Evolutionary conservation across 371 early-diverging fungal genomes (phyloP), one percentile per base, ranked within the genome.

Genomic region (Mortierella sp.): DNA sequence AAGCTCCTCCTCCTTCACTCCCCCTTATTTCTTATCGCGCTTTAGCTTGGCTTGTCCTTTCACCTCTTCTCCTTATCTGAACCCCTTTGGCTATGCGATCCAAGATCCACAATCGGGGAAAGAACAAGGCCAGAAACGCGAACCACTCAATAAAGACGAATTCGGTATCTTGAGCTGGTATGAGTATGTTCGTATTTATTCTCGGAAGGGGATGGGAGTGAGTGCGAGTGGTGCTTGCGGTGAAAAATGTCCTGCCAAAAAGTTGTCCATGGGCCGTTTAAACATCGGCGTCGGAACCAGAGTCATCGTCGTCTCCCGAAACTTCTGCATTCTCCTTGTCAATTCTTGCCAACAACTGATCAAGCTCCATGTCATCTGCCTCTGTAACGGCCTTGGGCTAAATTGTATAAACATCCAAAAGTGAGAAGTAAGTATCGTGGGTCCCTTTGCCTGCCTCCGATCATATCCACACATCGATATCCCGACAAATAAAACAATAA

Each of bases 321-420:
- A 98, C 95, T 90, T 98, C 96, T 69, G 95, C 95, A 88, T 98
- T 98, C 89, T 98, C 98, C 89, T 95, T 94, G 90, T 97, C 98
- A 54, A 95, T 96, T 78, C 95, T 92, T 77, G 95, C 97, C 95
- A 99, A 95, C 73, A 98, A 90, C 82, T 94, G 96, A 77, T 95
- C 96, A 59, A 98, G 93, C 91, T 98, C 99, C 87, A 91, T 90
- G 82, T 99, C 99, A 87, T 98, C 98, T 53, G 94, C 93, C 80
- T 97, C 98, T 71, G 95, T 95, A 34, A 99, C 98, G 44, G 94
- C 96, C 81, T 93, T 81, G 81, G 81, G 81, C 83, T 83, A 74
- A 69, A 48, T n/a, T 14, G 13, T 31, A n/a, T 19, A 50, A 21
- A 50, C 74, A 70, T 31, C n/a, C 92, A 78, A 96, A 98, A 73